Base-by-base conservation (phyloP, 2,329 filamentous ascomycete genomes). In the Thelonectria blattea region DNA sequence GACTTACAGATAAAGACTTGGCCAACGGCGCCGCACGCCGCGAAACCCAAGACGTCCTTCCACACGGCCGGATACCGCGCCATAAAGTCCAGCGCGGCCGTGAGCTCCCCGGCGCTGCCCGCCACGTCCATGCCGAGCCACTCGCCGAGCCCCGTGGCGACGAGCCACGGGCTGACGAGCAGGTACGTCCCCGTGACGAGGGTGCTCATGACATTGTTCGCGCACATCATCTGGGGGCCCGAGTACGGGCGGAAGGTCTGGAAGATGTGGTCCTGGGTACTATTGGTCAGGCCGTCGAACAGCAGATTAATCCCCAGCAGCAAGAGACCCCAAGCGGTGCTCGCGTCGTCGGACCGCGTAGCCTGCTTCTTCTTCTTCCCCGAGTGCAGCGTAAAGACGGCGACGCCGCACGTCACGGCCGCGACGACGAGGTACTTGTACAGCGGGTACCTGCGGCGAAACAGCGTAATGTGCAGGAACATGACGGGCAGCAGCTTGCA, bases 401-500 rank as follows among this genome's bases (percentile, higher is more conserved):
- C 93, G 18, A 99, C 95, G 61, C 95, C 95, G 8, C 90, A 84
- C 1, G 95, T 99, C 12, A 99, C 95, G 64, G 93, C 88, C 4
- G 91, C 86, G 7, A 99, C 93, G 60, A 99, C 95, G 43, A 91
- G 84, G 80, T 99, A 99, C 80, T 99, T 99, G 83, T 97, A 97
- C 47, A 97, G 82, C 1, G 95, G 94, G 77, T 97, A 99, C 49
- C 89, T 84, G 72, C 90, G 91, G 61, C 90, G 88, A 82, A 97
- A 99, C 48, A 99, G 79, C 46, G 93, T 94, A 72, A 98, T 87
- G 80, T 99, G 94, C 42, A 99, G 85, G 72, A 95, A 89, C 95
- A 99, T 98, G 72, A 99, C 95, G 3, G 95, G 95, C n/a, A 99
- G 88, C 18, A 99, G 85, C 81, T 99, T 99, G 89, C 95, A 99